Evolutionary conservation across 1,284 basidiomycete genomes (phyloP), one percentile per base, ranked within the genome.

Genomic region (Somion occarium): DNA sequence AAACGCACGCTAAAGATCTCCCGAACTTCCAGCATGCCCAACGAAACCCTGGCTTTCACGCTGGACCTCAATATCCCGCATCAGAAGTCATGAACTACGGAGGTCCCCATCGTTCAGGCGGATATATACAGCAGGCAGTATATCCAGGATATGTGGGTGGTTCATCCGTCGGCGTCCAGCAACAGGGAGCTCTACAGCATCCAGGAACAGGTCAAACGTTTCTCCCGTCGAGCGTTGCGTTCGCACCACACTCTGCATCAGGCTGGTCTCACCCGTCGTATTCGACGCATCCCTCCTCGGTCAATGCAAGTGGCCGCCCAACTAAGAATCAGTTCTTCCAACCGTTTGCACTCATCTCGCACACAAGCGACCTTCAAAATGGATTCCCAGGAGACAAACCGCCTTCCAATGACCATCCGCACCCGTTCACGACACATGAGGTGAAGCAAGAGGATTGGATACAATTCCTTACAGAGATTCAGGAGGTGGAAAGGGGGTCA

Each of bases 391-490:
- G 30, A 7, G 7, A 7, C 7, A 34, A 34, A 15, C 30, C 30
- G 7, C 15, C 30, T 34, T 34, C 30, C 7, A 7, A 15, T 7
- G 30, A 34, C 30, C 30, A 41, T 5, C 67, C 67, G 9, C 73
- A 76, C 57, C 72, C 73, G 9, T 75, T 76, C 52, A 52, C 53
- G 9, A 58, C 63, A 38, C 69, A 71, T 56, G 72, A 75, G 57
- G 62, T 76, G 7, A 61, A 50, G 12, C 67, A 74, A 58, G 55
- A 56, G 11, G 74, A 76, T 56, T 76, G 74, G 74, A 42, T 30
- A 26, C 51, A 46, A 3, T 64, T 64, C 53, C 19, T 65, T 46
- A 48, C 49, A 23, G 58, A 64, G 38, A 43, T 64, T 26, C 56
- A 54, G 39, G 34, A 46, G 18, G 62, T 56, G 57, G 53, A 22